Percentiles rank a stretch among this genome's conserved stretches.
Conservation (phyloP, 106 monocot species). For the Acorus calamus region DNA sequence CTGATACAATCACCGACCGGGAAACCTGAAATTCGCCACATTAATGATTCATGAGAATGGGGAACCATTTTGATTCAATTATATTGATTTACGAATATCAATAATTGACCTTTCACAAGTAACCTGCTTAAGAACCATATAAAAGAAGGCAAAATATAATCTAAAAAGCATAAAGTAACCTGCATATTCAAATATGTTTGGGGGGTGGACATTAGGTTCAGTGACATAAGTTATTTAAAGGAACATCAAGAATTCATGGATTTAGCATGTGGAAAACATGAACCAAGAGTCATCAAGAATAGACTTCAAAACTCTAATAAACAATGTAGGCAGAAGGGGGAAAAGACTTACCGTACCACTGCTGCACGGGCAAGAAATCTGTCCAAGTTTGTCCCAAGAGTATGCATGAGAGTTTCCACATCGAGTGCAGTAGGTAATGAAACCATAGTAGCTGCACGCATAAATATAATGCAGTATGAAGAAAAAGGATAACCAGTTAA, state of each 20-base stretch:
- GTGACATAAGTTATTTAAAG: no score
- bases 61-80: no score
- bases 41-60: not conserved
- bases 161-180: no score
- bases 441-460: constrained; percentile 63
- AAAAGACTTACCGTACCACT: constrained; percentile 35
- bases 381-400: constrained; percentile 63
- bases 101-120: no score
- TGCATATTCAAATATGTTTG: no score
- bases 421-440: constrained; percentile 69
- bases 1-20: constrained; percentile 54
- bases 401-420: constrained; percentile 84
- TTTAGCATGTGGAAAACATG: not conserved
- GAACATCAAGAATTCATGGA: no score
- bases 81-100: no score
- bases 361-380: constrained; percentile 62
- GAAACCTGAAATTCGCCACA: constrained; percentile 26
- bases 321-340: not conserved
- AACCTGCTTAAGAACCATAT: no score
- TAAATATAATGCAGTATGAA: not conserved
- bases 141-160: no score
- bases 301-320: not conserved
- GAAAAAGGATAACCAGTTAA: not conserved
- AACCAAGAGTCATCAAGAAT: not conserved
- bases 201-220: no score